Conservation (phyloP, 768 basidiomycete genomes). For the Pleurotus eryngii region DNA sequence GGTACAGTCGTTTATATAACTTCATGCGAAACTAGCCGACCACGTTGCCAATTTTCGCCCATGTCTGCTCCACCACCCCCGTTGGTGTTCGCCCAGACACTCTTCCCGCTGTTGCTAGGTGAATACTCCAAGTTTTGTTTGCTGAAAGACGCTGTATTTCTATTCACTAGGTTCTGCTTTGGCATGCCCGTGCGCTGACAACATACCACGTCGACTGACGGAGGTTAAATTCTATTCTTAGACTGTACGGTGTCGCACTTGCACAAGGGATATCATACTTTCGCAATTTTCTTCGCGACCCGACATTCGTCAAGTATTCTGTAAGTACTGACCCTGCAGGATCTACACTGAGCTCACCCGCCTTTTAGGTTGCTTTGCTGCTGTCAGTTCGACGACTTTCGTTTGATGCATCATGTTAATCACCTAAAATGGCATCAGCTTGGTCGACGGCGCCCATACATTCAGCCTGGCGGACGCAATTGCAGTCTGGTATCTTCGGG, state of each 20-base stretch:
- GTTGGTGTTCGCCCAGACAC: neutral
- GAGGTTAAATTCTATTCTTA: neutral
- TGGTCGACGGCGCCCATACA: constrained; percentile 1
- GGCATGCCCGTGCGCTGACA: neutral
- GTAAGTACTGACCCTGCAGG: neutral
- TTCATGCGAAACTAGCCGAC: too few species aligned
- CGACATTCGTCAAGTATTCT: neutral
- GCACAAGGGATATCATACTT: neutral
- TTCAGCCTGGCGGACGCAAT: constrained; percentile 1
- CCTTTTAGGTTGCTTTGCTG: neutral
- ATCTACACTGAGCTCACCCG: neutral
- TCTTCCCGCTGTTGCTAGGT: neutral
- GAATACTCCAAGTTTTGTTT: neutral
- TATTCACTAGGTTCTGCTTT: neutral
- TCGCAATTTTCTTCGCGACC: neutral
- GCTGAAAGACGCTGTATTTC: neutral
- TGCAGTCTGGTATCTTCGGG: neutral
- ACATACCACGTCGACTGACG: neutral
- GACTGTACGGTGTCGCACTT: neutral
- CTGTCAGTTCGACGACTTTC: neutral
- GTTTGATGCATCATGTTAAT: neutral
- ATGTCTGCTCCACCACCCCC: neutral
- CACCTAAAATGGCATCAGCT: neutral
- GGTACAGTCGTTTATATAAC: too few species aligned
- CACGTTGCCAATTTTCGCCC: neutral